Evolutionary conservation across 164 flowering plant species (phyloP), one percentile per base, ranked within the genome.

Genomic region (Stephania cephalantha): DNA sequence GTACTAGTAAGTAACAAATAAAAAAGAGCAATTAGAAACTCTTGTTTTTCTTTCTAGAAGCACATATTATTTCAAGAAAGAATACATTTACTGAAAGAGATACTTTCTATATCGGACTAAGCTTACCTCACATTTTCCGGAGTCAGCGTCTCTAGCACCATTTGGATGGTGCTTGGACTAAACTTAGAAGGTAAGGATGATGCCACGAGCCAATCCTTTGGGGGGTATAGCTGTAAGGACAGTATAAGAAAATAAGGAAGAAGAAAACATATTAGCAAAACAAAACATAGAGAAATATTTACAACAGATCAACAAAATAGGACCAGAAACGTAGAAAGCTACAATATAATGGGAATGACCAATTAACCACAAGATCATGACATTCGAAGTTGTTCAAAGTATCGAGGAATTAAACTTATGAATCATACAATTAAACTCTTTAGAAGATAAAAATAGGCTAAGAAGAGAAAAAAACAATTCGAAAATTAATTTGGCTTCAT

Each of bases 141-240:
- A 79, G 91, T 84, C 53, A 95, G 93, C 80, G 87, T 88, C 73
- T 89, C 78, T 22, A 93, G 79, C 31, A 83, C 78, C 83, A 73
- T 84, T 73, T 90, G 88, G 70, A 93, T 90, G 71, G 79, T 76
- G 72, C 30, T 79, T 71, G 91, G 87, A 72, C 50, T 81, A 74
- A 90, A 95, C 68, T 75, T 86, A 52, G 91, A 87, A 72, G 95
- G 97, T 85, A 95, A 81, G 46, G 93, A 93, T 79, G 97, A 89
- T 20, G 86, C 93, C 58, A 84, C 93, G 20, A 95, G 82, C 98
- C 99, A 95, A 84, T 95, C 98, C 79, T 85, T 80, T 35, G 92
- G 88, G n/a, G 98, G 95, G 79, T 90, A 95, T 45, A 85, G 67
- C 99, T 95, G 91, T 25, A 81, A 70, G 46, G 8, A n/a, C 29